Base-by-base conservation (phyloP, 495 filamentous ascomycete species). In the Tuber aestivum region DNA sequence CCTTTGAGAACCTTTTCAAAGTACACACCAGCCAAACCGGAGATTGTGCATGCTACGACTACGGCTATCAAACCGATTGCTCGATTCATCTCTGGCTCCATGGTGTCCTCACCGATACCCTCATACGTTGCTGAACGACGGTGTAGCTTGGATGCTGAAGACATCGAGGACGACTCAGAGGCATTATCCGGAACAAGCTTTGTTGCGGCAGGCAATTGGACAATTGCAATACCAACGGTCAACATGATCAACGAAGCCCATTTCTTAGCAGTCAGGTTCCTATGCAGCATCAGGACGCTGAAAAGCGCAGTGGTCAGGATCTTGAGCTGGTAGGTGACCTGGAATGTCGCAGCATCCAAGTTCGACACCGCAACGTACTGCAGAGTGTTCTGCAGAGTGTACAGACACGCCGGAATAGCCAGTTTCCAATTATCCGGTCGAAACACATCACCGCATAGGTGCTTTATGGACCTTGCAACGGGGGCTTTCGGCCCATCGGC, bases 1-100 rank as follows among this genome's bases (percentile, higher is more conserved):
- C 97, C 92, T 82, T 95, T 97, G 70, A 98, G 86, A 0, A 97
- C 91, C 84, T 96, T 97, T 85, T 99, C 95, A 82, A 98, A 97
- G 83, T 94, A 96, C 3, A 97, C 92, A 1, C 93, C 92, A 1
- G 93, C 94, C 70, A 96, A 83, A 3, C 94, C 93, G 2, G 94
- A 97, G 16, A 94, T 88, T 21, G 89, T 85, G 74, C 92, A 93
- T 37, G 94, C 91, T 8, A 91, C 86, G 72, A 94, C 83, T 4
- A 94, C 94, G 0, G 95, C 90, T 1, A 89, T 83, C 18, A 98
- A 81, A n/a, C 95, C 95, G 73, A 96, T 85, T 1, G 88, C 87
- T 71, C 89, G 87, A 84, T 94, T 93, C 88, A 96, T 89, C 56
- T 87, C 84, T 14, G 91, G 92, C 27, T 87, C 87, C 41, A 88